phyloP scores from a whole-genome alignment of 441 rosid species.

The Capsella rubella region DNA sequence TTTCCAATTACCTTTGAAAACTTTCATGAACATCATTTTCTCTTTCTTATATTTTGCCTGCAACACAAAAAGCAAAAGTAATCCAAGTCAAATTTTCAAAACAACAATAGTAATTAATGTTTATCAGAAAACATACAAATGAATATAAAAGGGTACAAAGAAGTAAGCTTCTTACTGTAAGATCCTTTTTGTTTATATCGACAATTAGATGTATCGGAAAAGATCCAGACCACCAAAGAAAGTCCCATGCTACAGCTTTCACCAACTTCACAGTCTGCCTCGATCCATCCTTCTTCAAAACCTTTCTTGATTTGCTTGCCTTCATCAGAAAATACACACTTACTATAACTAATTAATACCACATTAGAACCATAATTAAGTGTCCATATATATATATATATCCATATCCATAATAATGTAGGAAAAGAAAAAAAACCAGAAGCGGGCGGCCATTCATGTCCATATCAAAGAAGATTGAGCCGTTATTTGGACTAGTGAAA shows the following conservation, averaged over 20 bases:
- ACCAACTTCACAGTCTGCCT: conserved; percentile 72
- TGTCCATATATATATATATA: too few relatives aligned
- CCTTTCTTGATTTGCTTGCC: conserved; percentile 23
- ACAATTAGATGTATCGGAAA: conserved; percentile 70
- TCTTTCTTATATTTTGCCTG: neutral
- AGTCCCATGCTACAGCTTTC: conserved; percentile 79
- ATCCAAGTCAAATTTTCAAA: neutral
- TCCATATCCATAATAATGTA: too few relatives aligned
- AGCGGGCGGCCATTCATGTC: neutral
- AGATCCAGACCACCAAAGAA: conserved; percentile 84
- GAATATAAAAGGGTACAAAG: neutral
- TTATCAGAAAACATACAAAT: neutral
- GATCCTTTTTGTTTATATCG: conserved; percentile 67
- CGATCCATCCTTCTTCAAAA: conserved; percentile 67
- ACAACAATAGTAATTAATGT: neutral
- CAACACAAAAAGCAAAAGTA: neutral
- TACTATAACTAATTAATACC: neutral
- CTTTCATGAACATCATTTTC: conserved; percentile 1
- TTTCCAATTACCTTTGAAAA: neutral
- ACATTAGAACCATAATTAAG: neutral
- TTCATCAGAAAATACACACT: neutral
- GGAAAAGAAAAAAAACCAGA: neutral
- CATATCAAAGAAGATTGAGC: neutral
- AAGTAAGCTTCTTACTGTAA: conserved; percentile 38
- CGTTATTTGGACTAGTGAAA: neutral